These are phyloP conservation scores for Cinchona pubescens DNA, from an alignment of 257 asterid genomes.

Conservation along the genomic window DNA sequence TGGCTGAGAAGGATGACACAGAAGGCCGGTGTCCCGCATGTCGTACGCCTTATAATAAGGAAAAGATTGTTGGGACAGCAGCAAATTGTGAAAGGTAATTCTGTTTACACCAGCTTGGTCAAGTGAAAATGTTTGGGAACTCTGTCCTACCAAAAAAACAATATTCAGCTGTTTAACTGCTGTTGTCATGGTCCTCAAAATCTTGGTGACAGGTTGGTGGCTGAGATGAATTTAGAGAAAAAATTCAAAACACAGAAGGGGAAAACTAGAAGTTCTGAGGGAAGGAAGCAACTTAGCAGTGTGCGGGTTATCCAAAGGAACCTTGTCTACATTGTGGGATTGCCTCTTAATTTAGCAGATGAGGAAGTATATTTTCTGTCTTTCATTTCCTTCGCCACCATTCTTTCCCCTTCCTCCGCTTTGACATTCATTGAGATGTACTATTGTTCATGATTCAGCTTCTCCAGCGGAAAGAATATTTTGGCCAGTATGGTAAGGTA, in stretches of 20 bases:
- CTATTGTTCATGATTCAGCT: slow-evolving; percentile 47
- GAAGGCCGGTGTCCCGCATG: slow-evolving; percentile 99
- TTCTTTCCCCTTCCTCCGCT: not conserved
- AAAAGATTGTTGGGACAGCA: slow-evolving; percentile 80
- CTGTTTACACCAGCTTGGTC: not conserved
- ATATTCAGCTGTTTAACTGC: slow-evolving; percentile 13
- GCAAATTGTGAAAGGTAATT: slow-evolving; percentile 74
- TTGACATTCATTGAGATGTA: not conserved
- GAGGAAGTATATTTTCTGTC: slow-evolving; percentile 57
- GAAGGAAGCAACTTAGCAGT: slow-evolving; percentile 83
- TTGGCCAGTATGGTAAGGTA: slow-evolving; percentile 91
- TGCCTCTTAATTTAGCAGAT: slow-evolving; percentile 85
- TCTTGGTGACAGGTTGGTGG: slow-evolving; percentile 52
- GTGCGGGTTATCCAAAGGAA: slow-evolving; percentile 92
- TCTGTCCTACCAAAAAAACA: slow-evolving; percentile 10
- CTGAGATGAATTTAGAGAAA: slow-evolving; percentile 74
- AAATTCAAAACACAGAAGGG: slow-evolving; percentile 65
- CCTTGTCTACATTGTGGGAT: slow-evolving; percentile 92
- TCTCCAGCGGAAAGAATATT: slow-evolving; percentile 77
- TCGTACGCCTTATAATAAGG: slow-evolving; percentile 93
- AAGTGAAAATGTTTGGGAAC: not conserved
- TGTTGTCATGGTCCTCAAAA: slow-evolving; percentile 13
- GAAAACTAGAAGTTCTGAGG: slow-evolving; percentile 70
- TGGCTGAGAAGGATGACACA: slow-evolving; percentile 96
- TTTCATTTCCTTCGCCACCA: not conserved